These are phyloP conservation scores for Myxozyma geophila DNA, from an alignment of 805 yeast genomes.

Conservation along the genomic window DNA sequence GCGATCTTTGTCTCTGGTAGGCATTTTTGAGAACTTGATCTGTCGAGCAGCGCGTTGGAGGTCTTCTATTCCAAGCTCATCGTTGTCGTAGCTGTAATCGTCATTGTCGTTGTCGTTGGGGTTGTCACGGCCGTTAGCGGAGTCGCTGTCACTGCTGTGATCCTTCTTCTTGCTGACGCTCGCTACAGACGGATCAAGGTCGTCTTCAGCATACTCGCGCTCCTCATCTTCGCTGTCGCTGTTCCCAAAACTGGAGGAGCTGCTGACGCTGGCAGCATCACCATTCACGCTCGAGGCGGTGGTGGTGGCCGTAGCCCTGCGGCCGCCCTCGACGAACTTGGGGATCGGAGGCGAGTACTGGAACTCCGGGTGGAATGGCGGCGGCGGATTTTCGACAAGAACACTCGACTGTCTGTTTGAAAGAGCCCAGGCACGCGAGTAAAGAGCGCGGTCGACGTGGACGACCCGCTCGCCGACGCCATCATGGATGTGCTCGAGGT, in stretches of 20 bases:
- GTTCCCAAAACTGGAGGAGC: conserved; percentile 32
- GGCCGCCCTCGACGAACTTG: conserved; percentile 8
- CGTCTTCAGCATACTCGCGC: conserved; percentile 38
- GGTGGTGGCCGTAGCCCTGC: neutral
- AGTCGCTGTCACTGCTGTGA: neutral
- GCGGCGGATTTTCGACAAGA: conserved; percentile 10
- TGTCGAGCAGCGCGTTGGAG: conserved; percentile 46
- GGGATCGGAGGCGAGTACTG: conserved; percentile 19
- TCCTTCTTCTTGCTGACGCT: no score
- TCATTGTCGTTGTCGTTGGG: conserved; percentile 39
- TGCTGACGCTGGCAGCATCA: neutral
- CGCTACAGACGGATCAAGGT: conserved; percentile 7
- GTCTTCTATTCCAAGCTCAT: conserved; percentile 49
- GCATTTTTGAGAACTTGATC: conserved; percentile 40
- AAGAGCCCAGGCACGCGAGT: conserved; percentile 25
- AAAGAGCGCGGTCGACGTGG: conserved; percentile 24
- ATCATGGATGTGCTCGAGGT: conserved; percentile 28
- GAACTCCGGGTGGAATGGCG: conserved; percentile 32
- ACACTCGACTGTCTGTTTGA: neutral
- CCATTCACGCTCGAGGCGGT: neutral
- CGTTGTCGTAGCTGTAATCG: conserved; percentile 24
- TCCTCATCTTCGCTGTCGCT: conserved; percentile 23
- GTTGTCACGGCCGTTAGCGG: conserved; percentile 37
- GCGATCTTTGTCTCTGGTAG: conserved; percentile 31
- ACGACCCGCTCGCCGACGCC: conserved; percentile 36